Evolutionary conservation across 345 rosid genomes (phyloP).

Genomic region (Pelargonium nanum): DNA sequence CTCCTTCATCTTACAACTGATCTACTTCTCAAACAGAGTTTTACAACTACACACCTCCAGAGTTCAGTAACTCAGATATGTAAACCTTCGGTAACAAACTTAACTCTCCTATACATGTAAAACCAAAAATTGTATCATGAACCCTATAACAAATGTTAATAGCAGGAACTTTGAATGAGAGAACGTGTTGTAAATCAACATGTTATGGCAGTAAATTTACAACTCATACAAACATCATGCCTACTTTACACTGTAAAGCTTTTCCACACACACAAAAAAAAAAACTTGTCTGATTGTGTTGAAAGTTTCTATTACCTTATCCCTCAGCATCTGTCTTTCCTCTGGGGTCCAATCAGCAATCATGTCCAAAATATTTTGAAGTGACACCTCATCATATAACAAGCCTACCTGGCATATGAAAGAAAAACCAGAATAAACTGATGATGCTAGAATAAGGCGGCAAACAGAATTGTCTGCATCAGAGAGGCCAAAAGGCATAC

Average conservation of each 20-base stretch:
- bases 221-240: no score
- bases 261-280: neutral
- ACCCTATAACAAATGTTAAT: no score
- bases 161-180: no score
- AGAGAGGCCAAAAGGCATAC: neutral
- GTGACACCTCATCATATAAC: slow-evolving; percentile 73
- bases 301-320: slow-evolving; percentile 36
- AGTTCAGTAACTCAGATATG: no score
- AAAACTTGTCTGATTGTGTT: neutral
- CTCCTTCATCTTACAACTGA: no score
- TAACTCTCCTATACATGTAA: no score
- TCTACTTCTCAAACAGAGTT: no score
- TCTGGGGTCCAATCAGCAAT: slow-evolving; percentile 85
- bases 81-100: no score
- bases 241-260: neutral
- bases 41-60: no score
- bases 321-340: slow-evolving; percentile 87
- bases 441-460: neutral
- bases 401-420: slow-evolving; percentile 64
- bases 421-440: slow-evolving; percentile 14
- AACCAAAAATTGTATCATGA: no score
- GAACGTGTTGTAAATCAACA: no score
- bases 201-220: no score
- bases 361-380: slow-evolving; percentile 66
- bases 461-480: neutral